Base-by-base conservation (phyloP, 306 rosid species). In the Urtica urens region DNA sequence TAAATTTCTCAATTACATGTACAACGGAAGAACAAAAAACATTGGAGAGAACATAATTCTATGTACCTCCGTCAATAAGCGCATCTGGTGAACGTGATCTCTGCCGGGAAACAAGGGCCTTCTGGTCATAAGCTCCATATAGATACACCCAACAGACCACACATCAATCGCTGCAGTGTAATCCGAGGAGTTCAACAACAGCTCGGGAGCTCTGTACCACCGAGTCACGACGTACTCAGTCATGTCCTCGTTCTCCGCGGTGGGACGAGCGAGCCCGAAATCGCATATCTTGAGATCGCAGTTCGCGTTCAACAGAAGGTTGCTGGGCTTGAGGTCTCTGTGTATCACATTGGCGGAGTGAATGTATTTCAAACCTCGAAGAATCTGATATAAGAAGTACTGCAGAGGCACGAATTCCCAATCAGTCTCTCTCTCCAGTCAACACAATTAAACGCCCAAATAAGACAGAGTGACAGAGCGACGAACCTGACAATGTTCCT, bases 191-290 rank as follows among this genome's bases (percentile, higher is more conserved):
- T 84, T 88, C 90, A 88, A 74, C 65, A 88, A 66, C 31, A 88
- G 68, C 54, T 88, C 97, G 14, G 97, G 97, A 44, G 97, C 97
- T 69, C 97, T 84, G 37, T 88, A 88, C 95, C 97, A 88, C 70
- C 97, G 74, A 34, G 97, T 88, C 65, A 88, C 97, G 28, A 88
- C 97, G 59, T 88, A 88, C 45, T 88, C 97, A 3, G 97, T 88
- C 97, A 88, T 74, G 53, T 66, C 58, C 69, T 88, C 97, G 52
- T 61, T 81, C 75, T 88, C 97, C 8, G 84, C 27, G 31, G 84
- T 66, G 7, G 93, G 93, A 16, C 97, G 77, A 6, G 97, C 97
- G 12, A 88, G 97, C 30, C 97, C 97, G 62, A 88, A 88, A 67
- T 88, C 97, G 38, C 83, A 78, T 30, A 88, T 88, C 82, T 88